Conservation (phyloP, 257 asterid species). For the Galeopsis tetrahit region DNA sequence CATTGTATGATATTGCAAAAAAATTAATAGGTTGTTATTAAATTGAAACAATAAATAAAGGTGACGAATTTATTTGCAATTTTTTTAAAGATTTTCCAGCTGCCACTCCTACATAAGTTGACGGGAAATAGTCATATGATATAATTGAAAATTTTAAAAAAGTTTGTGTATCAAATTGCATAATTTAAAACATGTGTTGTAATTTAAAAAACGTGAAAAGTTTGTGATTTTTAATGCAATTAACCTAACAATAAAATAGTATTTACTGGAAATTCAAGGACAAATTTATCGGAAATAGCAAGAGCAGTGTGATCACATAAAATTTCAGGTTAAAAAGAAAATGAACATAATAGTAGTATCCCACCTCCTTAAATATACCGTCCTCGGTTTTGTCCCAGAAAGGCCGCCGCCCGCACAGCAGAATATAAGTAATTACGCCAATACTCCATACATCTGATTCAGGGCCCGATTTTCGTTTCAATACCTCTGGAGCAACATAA, state of each 20-base stretch:
- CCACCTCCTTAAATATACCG: conserved; percentile 97
- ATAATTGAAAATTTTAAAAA: too few relatives aligned
- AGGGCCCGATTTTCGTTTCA: conserved; percentile 95
- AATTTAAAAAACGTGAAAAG: too few relatives aligned
- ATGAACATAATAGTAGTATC: conserved; percentile 4
- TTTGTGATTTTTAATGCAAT: too few relatives aligned
- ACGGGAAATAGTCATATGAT: too few relatives aligned
- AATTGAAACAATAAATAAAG: too few relatives aligned
- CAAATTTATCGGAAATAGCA: conserved; percentile 10
- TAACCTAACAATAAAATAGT: neutral
- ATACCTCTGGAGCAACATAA: conserved; percentile 98
- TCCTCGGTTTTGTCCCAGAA: conserved; percentile 99
- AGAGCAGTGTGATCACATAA: neutral
- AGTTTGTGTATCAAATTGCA: too few relatives aligned
- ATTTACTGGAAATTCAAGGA: neutral
- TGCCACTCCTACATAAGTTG: too few relatives aligned
- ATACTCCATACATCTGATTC: conserved; percentile 99
- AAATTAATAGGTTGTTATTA: too few relatives aligned
- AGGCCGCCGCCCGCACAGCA: conserved; percentile 96
- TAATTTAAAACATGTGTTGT: too few relatives aligned
- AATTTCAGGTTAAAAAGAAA: neutral
- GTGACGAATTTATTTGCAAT: too few relatives aligned
- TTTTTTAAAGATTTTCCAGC: too few relatives aligned
- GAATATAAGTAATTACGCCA: conserved; percentile 95
- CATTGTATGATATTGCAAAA: too few relatives aligned